Percentiles rank a stretch among this genome's conserved stretches.
These are phyloP conservation scores for Aspergillus novoparasiticus DNA, from an alignment of 2,329 filamentous ascomycete genomes.

Conservation along the genomic window DNA sequence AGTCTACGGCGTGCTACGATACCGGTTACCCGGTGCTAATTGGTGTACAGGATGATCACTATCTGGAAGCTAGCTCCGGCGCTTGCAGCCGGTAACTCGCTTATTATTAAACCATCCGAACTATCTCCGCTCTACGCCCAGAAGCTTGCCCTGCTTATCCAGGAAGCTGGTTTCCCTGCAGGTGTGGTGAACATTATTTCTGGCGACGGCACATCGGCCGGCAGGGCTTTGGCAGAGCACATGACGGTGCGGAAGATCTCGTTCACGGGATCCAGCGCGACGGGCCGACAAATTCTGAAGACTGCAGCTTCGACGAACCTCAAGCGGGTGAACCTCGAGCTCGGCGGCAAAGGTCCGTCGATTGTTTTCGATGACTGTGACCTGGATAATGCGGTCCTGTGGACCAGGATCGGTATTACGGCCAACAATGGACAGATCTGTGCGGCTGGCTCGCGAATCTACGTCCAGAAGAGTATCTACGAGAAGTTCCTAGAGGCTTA, in stretches of 20 bases:
- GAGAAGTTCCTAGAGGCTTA: constrained; percentile 32
- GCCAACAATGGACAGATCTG: constrained; percentile 38
- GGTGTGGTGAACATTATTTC: constrained; percentile 61
- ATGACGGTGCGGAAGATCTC: constrained; percentile 35
- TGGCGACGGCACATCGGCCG: constrained; percentile 64
- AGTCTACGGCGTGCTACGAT: not conserved
- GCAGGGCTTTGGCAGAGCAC: constrained; percentile 32
- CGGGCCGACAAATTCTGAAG: constrained; percentile 33
- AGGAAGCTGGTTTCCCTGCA: constrained; percentile 56
- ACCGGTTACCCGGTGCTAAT: not conserved
- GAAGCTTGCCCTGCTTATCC: constrained; percentile 50
- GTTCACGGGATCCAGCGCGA: constrained; percentile 36
- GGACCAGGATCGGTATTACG: constrained; percentile 32
- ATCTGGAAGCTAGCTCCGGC: constrained; percentile 62
- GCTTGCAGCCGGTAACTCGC: constrained; percentile 67
- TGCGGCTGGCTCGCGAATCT: constrained; percentile 34
- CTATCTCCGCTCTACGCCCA: constrained; percentile 56
- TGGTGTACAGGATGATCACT: constrained; percentile 28
- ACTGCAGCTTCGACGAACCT: constrained; percentile 34
- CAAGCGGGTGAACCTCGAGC: constrained; percentile 38
- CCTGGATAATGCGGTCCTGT: constrained; percentile 33
- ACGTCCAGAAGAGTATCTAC: constrained; percentile 36
- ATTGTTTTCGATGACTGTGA: constrained; percentile 40
- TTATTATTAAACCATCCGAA: constrained; percentile 70
- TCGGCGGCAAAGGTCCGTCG: constrained; percentile 38